phyloP scores from a whole-genome alignment of 441 rosid species.

The Arabidopsis hybrid region DNA sequence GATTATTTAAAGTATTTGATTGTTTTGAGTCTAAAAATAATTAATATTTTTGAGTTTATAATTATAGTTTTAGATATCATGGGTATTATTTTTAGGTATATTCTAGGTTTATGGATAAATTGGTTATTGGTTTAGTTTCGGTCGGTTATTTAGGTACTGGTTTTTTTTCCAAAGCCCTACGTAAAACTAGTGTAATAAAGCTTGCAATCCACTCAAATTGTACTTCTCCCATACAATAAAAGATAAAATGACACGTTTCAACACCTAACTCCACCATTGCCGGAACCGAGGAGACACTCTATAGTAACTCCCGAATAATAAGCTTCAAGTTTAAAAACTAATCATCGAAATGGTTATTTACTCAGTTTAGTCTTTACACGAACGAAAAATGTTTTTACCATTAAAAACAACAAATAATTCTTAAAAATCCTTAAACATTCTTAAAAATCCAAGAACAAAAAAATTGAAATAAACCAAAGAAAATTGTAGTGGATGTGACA shows the following conservation, averaged over 20 bases:
- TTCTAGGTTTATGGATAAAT: no score
- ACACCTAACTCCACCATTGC: conserved; percentile 7
- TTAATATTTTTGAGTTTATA: no score
- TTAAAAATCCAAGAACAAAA: not conserved
- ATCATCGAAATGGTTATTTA: not conserved
- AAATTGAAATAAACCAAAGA: not conserved
- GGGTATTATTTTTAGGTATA: no score
- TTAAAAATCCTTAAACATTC: conserved; percentile 11
- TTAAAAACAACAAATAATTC: not conserved
- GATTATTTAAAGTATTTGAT: no score
- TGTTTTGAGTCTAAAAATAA: no score
- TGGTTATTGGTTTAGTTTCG: no score
- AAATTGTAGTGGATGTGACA: conserved; percentile 16
- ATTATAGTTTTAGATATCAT: no score
- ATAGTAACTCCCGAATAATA: not conserved
- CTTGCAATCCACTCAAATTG: not conserved
- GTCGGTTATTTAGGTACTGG: no score
- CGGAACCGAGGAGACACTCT: conserved; percentile 3
- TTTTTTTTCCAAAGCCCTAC: no score
- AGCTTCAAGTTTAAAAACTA: not conserved
- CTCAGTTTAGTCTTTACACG: not conserved
- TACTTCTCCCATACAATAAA: not conserved
- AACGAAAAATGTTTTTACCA: not conserved
- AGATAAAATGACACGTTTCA: conserved; percentile 20
- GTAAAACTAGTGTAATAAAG: not conserved